Base-by-base conservation (phyloP, 2,329 filamentous ascomycete species). In the Colletotrichum costaricense region DNA sequence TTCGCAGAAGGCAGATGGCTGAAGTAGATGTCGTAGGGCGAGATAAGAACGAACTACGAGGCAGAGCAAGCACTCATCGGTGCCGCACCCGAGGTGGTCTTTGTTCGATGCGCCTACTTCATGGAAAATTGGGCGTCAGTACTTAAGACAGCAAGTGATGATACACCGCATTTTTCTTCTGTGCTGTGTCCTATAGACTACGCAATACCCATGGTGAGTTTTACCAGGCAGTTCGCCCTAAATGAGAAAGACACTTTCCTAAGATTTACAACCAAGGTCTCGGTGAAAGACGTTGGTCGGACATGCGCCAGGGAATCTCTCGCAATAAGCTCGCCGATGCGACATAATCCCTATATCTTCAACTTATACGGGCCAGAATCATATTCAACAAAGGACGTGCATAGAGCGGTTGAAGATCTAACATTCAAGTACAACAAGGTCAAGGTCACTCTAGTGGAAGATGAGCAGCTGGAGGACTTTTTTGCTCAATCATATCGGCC, bases 171-270 rank as follows among this genome's bases (percentile, higher is more conserved):
- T 9, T 68, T 83, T n/a, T 69, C 80, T 54, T 82, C 80, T 0
- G 69, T 72, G 22, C 56, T 81, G 6, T 76, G 78, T 0, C 80
- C 80, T 1, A 64, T 74, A 0, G 74, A 82, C n/a, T 76, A 80
- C 16, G 72, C 78, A n/a, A 76, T 82, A 1, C 81, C 81, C 4
- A 77, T 82, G 78, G 81, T 80, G 75, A 22, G 71, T 67, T 26
- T 46, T 59, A n/a, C 42, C 14, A 59, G 5, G 14, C 6, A 19
- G 0, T 42, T 42, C 3, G 5, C 5, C 19, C 38, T 7, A 16
- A 19, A 7, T 42, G 5, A 42, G 7, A 1, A 19, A 19, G 5
- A 19, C 16, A 42, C 38, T 6, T n/a, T 5, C 24, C 60, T 38
- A 49, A 52, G 62, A 12, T 5, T 59, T 49, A 19, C 1, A 9